Base-by-base conservation (phyloP, 768 basidiomycete species). In the Dacryopinax spathularia region DNA sequence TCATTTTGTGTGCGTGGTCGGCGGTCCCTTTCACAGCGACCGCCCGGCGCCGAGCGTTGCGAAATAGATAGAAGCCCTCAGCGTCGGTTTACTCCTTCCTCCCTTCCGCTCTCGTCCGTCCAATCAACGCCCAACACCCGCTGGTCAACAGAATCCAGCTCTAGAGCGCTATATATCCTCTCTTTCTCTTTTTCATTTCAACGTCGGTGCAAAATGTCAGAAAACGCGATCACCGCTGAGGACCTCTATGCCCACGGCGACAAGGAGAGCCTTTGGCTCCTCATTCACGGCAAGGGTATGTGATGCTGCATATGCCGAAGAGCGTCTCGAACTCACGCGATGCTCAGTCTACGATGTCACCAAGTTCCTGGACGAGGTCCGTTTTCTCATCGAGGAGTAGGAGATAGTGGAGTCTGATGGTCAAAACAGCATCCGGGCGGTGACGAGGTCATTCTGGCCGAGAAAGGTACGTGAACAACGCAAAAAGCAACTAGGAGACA, bases 361-460 rank as follows among this genome's bases (percentile, higher is more conserved):
- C 36, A 88, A 88, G 72, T 98, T 98, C 82, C 78, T 93, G 70
- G 94, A 97, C 77, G 94, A 95, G 84, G 91, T 90, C 73, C 64
- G 77, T 71, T 39, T 64, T 27, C 15, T 7, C 33, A 4, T 33
- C 12, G n/a, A 18, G 37, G 60, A 31, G 13, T 12, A 34, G 60
- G 25, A 25, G 25, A n/a, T 7, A 29, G 18, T 37, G 33, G 36
- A 12, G 22, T 33, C 56, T 29, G 59, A 33, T 66, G 34, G 2
- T 62, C 25, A 41, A 20, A 25, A 18, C 71, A 90, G 94, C 94
- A 96, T 72, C 94, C 93, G 25, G 95, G 95, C 74, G 96, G 96
- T 67, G 96, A 98, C 78, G 96, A 99, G 78, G 95, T 99, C 63
- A 83, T 99, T 66, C 75, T 97, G 61, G 87, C 89, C 65, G 96